A percentile compares a stretch with the other conserved stretches of the same genome.
These are phyloP conservation scores for Neocatenulostroma microsporum DNA, from an alignment of 2,329 filamentous ascomycete species.

Conservation along the genomic window DNA sequence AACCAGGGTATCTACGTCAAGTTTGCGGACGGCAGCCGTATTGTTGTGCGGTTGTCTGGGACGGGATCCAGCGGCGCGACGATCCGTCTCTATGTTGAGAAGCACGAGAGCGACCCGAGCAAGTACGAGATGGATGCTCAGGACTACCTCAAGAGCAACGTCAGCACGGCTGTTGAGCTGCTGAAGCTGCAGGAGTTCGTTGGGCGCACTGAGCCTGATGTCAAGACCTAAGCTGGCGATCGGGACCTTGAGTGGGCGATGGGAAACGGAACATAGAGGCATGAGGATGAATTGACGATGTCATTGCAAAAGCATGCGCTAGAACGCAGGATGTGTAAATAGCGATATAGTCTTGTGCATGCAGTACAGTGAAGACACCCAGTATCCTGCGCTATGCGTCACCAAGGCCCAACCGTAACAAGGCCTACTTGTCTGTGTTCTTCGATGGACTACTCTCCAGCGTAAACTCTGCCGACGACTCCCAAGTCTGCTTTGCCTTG, in stretches of 20 bases:
- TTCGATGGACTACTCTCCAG: constrained; percentile 29
- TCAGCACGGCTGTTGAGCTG: constrained; percentile 73
- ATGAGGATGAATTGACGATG: background rate
- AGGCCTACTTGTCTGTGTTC: constrained; percentile 12
- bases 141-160: constrained; percentile 85
- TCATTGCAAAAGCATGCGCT: background rate
- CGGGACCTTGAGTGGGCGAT: no score
- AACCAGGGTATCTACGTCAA: constrained; percentile 94
- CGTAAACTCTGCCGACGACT: constrained; percentile 27
- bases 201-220: constrained; percentile 85
- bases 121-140: constrained; percentile 79
- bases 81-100: constrained; percentile 94
- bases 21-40: constrained; percentile 89
- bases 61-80: constrained; percentile 94
- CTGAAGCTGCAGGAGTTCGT: constrained; percentile 92
- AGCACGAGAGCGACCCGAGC: constrained; percentile 74
- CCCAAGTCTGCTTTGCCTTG: constrained; percentile 21
- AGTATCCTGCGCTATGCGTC: background rate
- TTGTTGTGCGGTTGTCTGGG: constrained; percentile 89
- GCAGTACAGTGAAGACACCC: background rate
- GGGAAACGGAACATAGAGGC: no score
- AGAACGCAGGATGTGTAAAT: constrained; percentile 12
- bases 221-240: constrained; percentile 91
- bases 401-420: no score
- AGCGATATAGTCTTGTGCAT: constrained; percentile 9